Evolutionary conservation across 164 flowering plant species (phyloP), one percentile per base, ranked within the genome.

Genomic region (Kalanchoe fedtschenkoi): DNA sequence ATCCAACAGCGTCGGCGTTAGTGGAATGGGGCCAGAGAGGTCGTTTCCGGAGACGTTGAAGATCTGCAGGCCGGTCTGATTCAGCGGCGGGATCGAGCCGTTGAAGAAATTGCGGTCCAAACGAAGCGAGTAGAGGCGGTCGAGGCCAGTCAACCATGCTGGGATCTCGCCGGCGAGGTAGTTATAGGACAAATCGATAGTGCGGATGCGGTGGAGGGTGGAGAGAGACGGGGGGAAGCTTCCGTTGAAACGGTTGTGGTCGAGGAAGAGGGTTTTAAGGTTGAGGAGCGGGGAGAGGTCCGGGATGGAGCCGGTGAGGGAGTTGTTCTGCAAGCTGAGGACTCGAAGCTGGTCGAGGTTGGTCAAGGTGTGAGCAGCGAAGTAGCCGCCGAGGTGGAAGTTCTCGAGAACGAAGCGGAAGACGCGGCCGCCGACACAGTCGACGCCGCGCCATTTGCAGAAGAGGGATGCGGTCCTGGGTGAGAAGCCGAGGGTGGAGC

Each of bases 291-390:
- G 56, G 53, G 96, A 77, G 42, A 92, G 78, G 44, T 92, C 88
- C 0, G 98, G 97, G 14, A 92, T 69, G n/a, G 88, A 76, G 0
- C 96, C 98, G 55, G 81, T 54, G 71, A 92, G 89, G 14, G 90
- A 83, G 80, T 81, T 80, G 81, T 83, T 81, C 44, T 73, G 83
- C 10, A 92, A 75, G 62, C 83, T 81, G n/a, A 92, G 80, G 35
- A 89, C 87, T 26, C 96, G 73, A 63, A 92, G 85, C 71, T 89
- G 87, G 77, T 80, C 88, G 16, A 92, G 80, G 7, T 66, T 72
- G 60, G 70, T 58, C 54, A 92, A 65, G 2, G 96, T 65, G 74
- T 80, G 41, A 28, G 81, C 58, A 22, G 79, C 65, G 63, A 92
- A 80, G 16, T 53, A 39, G 37, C 96, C 96, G 4, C 73, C 66